phyloP scores from a whole-genome alignment of 139 green algal species.

The Astrephomene gubernaculifera region DNA sequence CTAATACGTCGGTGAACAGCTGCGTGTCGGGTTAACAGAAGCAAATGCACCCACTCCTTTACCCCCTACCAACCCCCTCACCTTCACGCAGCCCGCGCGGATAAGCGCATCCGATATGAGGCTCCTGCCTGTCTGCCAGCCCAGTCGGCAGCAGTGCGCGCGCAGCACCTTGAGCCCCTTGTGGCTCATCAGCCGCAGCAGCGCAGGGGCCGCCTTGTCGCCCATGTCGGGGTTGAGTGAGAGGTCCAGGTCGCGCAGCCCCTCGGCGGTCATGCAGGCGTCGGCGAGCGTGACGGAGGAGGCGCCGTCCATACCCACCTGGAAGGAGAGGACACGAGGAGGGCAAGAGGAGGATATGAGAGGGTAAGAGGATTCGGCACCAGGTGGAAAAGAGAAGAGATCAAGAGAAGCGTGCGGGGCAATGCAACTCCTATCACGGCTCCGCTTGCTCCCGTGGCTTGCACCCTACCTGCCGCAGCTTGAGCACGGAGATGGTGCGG shows the following conservation, averaged over 20 bases:
- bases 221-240: slow-evolving; percentile 39
- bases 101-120: slow-evolving; percentile 29
- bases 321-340: no score
- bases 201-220: slow-evolving; percentile 18
- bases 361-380: no score
- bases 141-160: slow-evolving; percentile 31
- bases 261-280: slow-evolving; percentile 10
- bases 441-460: no score
- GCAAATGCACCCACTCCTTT: no score
- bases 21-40: no score
- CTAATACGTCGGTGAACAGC: no score
- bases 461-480: slow-evolving; percentile 27
- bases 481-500: slow-evolving; percentile 21
- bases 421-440: no score
- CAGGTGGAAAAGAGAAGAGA: no score
- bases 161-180: slow-evolving; percentile 37
- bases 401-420: no score
- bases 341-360: no score
- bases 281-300: slow-evolving; percentile 12
- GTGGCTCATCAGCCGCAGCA: slow-evolving; percentile 28
- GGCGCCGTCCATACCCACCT: slow-evolving; percentile 35
- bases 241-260: slow-evolving; percentile 40
- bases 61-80: neutral
- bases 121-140: slow-evolving; percentile 5
- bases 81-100: neutral